Percentiles rank a stretch among this genome's conserved stretches.
These are phyloP conservation scores for Pseudocercospora macadamiae DNA, from an alignment of 2,329 filamentous ascomycete species.

Conservation along the genomic window DNA sequence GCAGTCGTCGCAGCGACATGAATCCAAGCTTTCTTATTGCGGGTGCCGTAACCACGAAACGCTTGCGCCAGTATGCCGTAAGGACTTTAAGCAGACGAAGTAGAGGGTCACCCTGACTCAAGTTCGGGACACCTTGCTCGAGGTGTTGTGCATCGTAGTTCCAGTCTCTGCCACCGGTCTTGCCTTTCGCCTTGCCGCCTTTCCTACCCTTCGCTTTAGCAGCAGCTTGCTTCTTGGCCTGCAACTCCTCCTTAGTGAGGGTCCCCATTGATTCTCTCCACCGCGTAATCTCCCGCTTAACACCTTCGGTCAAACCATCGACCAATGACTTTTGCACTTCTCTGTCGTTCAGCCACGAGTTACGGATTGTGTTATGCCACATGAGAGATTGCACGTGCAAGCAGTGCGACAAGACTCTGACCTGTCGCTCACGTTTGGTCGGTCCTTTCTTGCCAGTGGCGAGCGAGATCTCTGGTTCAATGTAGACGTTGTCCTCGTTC, in stretches of 20 bases:
- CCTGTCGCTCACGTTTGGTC: conserved; percentile 79
- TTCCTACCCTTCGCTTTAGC: conserved; percentile 44
- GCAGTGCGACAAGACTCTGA: conserved; percentile 78
- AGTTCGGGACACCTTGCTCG: conserved; percentile 71
- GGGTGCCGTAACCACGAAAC: conserved; percentile 75
- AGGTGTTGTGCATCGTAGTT: conserved; percentile 67
- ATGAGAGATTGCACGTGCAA: conserved; percentile 86
- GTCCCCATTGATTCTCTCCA: conserved; percentile 73
- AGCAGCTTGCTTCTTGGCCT: conserved; percentile 40
- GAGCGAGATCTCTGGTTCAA: conserved; percentile 44
- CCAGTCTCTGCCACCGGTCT: conserved; percentile 68
- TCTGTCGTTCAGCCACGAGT: conserved; percentile 79
- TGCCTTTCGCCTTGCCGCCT: conserved; percentile 43
- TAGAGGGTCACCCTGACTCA: conserved; percentile 82
- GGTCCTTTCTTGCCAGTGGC: conserved; percentile 72
- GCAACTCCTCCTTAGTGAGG: conserved; percentile 40
- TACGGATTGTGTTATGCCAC: conserved; percentile 86
- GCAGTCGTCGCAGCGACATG: conserved; percentile 73
- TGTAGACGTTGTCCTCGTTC: conserved; percentile 44
- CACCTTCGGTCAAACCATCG: conserved; percentile 67
- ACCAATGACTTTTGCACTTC: conserved; percentile 76
- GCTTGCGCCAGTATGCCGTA: conserved; percentile 84
- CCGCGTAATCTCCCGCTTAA: conserved; percentile 73
- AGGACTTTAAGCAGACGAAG: conserved; percentile 75
- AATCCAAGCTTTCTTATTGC: conserved; percentile 90